phyloP scores from a whole-genome alignment of 2,329 filamentous ascomycete genomes.

The Fusarium lyarnte region DNA sequence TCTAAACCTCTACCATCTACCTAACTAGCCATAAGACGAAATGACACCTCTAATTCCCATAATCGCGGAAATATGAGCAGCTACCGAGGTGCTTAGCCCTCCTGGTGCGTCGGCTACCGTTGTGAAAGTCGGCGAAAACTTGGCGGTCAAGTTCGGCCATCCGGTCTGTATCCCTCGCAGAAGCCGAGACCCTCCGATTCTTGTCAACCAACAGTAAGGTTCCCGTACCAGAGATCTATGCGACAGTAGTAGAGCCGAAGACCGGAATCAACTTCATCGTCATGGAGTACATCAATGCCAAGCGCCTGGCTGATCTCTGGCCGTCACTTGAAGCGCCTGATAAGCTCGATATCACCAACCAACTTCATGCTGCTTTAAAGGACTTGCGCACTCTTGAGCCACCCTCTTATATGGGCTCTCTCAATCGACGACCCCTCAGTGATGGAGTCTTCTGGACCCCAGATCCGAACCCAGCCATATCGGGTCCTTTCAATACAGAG shows the following conservation, averaged over 20 bases:
- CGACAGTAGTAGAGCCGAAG: background rate
- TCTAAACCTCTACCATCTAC: rapidly evolving
- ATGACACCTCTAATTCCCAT: rapidly evolving
- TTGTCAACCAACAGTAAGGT: background rate
- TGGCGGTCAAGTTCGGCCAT: background rate
- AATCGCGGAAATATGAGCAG: background rate
- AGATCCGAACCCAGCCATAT: rapidly evolving
- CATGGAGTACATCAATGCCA: background rate
- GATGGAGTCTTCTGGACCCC: background rate
- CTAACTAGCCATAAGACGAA: background rate
- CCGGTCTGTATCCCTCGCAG: rapidly evolving
- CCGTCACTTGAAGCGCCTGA: background rate
- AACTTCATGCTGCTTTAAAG: background rate
- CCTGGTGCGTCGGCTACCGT: background rate
- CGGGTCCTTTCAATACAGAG: background rate
- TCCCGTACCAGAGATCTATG: background rate
- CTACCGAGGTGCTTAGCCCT: rapidly evolving
- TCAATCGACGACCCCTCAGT: background rate
- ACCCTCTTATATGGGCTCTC: background rate
- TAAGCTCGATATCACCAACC: background rate
- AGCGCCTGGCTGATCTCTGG: background rate
- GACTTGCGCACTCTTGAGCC: background rate
- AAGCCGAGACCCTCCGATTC: background rate
- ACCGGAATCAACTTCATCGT: background rate
- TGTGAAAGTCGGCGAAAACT: rapidly evolving